phyloP scores from a whole-genome alignment of 2,329 filamentous ascomycete species.

The Trichoderma breve region DNA sequence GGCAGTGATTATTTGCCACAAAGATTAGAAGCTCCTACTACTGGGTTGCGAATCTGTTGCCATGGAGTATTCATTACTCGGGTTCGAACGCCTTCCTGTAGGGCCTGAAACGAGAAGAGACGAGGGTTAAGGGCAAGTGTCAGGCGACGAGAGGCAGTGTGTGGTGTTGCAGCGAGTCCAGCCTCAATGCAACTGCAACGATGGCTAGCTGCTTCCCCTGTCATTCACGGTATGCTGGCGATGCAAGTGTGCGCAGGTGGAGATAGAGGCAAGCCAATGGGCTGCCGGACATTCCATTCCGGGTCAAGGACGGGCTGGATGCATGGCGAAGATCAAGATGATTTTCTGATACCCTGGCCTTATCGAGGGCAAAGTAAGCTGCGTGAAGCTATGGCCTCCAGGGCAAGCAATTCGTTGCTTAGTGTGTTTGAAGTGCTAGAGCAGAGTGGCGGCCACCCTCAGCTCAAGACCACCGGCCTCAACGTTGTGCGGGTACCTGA shows the following conservation, averaged over 20 bases:
- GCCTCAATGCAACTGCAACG: conserved; percentile 8
- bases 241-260: not conserved
- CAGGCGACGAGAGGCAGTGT: not conserved
- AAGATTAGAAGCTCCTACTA: not conserved
- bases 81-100: not conserved
- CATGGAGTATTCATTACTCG: not conserved
- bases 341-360: not conserved
- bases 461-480: not conserved
- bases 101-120: not conserved
- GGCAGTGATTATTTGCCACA: not conserved
- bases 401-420: not conserved
- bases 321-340: not conserved
- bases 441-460: not conserved
- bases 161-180: conserved; percentile 2
- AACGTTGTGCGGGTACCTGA: not conserved
- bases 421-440: not conserved
- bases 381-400: not conserved
- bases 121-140: not conserved
- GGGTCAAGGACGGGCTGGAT: not conserved
- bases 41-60: not conserved
- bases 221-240: not conserved
- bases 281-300: not conserved
- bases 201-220: not conserved
- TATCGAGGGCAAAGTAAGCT: not conserved
- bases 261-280: not conserved